Conservation (phyloP, 257 asterid genomes). For the Lithospermum erythrorhizon region DNA sequence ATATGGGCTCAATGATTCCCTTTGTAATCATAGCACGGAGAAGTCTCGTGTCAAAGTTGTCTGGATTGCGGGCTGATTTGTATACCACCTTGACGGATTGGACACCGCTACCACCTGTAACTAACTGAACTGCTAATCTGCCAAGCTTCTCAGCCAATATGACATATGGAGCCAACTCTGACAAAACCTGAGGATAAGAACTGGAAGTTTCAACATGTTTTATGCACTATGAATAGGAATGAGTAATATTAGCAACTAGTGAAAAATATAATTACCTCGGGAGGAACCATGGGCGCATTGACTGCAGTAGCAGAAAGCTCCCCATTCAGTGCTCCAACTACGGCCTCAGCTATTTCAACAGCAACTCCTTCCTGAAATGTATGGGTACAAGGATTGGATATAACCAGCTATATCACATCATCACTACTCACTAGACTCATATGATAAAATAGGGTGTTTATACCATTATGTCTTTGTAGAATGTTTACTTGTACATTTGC, state of each 20-base stretch:
- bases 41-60: constrained; percentile 85
- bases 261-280: constrained; percentile 43
- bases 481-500: background rate
- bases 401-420: background rate
- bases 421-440: background rate
- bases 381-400: background rate
- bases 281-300: constrained; percentile 98
- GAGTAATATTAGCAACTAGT: background rate
- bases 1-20: constrained; percentile 92
- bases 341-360: constrained; percentile 96
- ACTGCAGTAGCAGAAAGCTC: constrained; percentile 98
- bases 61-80: constrained; percentile 67
- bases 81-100: constrained; percentile 76
- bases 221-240: background rate
- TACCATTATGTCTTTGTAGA: background rate
- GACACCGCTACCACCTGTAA: constrained; percentile 85
- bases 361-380: constrained; percentile 90
- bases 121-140: constrained; percentile 76
- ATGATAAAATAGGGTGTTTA: background rate
- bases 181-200: constrained; percentile 53
- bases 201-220: constrained; percentile 1
- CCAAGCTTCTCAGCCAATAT: constrained; percentile 89
- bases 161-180: constrained; percentile 83
- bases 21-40: constrained; percentile 94
- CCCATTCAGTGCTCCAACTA: constrained; percentile 86